Evolutionary conservation across 148 eudicot species (phyloP), one percentile per base, ranked within the genome.

Genomic region (Rheum nobile): DNA sequence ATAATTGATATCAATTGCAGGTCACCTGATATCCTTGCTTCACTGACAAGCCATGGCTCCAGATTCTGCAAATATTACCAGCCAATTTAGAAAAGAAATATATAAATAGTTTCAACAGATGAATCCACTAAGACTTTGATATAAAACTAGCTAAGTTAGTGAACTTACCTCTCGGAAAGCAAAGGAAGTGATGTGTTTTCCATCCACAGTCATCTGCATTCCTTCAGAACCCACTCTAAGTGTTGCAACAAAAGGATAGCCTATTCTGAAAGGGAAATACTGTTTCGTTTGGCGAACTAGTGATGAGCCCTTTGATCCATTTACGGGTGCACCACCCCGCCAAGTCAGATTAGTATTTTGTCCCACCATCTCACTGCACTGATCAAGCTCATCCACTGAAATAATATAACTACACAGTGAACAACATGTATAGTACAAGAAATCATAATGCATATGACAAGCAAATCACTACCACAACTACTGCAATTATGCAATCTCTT

Each of bases 161-260:
- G 39, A 74, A 77, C 61, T 71, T 85, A 90, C 98, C 83, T 93
- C 96, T 35, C 96, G 96, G 79, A 84, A 90, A 78, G 93, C 89
- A 82, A 93, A 93, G 48, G 98, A 93, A 69, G 96, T 87, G 50
- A 95, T 79, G 82, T 95, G 97, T 75, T 86, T 95, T 74, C 99
- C 97, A 77, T 95, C 99, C 72, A 95, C 96, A 43, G 97, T 91
- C 99, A 95, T 95, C 78, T 95, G 99, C 77, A 91, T 85, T 77
- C 97, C 99, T 76, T 95, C 97, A 63, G 86, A 78, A 72, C 97
- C 99, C 13, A 95, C 90, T 76, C 99, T 79, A 38, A 95, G 86
- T 65, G 99, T 95, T 32, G 97, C 97, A 79, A 95, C 99, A 79
- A 86, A 95, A 28, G 92, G 91, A 80, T 88, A 86, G 59, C 90